Base-by-base conservation (phyloP, 495 filamentous ascomycete species). In the Chaetomium cochliodes region DNA sequence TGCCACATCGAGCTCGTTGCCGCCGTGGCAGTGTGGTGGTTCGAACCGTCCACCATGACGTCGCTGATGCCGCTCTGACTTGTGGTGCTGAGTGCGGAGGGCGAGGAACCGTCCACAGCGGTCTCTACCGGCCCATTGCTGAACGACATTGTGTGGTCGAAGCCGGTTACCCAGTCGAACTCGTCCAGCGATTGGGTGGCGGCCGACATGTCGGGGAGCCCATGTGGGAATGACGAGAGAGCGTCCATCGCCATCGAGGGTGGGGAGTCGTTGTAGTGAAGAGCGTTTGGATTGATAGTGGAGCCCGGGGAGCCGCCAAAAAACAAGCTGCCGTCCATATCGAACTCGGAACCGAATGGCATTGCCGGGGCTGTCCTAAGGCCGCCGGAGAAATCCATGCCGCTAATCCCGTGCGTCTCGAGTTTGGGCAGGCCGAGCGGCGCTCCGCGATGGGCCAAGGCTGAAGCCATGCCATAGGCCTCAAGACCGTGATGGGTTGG, bases 231-330 rank as follows among this genome's bases (percentile, higher is more conserved):
- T 4, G 90, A 90, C 37, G 92, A 93, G 9, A 86, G 81, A 26
- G 88, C 83, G 64, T 92, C 90, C 52, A 92, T 76, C 18, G 84
- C 82, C 80, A 88, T 88, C 46, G 82, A 84, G 57, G 87, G 88
- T 25, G 91, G 92, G 16, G 91, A 92, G 72, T 92, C 90, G 71
- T 84, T 91, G 73, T 94, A 94, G 75, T 98, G 93, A 57, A 99
- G 85, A 70, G 96, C 93, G 66, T 93, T 92, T 20, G 94, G 94
- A 75, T 99, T 98, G 76, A 99, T 90, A 56, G 94, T 98, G 13
- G 80, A 80, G n/a, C 77, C 74, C 11, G 79, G 73, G 20, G 80
- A 73, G 33, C 83, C 76, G 53, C 84, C 86, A 74, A 92, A 92
- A 56, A 91, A 81, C 61, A 92, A 77, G 37, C 84, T 79, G 33